Percentiles rank a stretch among this genome's conserved stretches.
Evolutionary conservation across 1,284 basidiomycete genomes (phyloP).

Genomic region (Pseudozyma pruni): DNA sequence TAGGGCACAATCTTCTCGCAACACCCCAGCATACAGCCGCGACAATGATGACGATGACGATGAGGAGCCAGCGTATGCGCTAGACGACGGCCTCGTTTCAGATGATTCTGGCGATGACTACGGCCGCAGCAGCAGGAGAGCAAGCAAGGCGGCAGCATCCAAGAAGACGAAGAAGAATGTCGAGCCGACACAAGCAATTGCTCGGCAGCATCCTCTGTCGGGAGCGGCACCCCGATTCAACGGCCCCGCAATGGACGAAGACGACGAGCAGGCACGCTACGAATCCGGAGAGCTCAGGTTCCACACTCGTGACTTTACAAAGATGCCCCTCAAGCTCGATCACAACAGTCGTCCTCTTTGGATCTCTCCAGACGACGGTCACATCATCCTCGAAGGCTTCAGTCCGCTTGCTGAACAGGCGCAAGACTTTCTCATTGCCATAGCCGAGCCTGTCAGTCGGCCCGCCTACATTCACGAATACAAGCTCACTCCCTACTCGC

Average conservation of each 20-base stretch:
- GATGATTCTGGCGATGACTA: conserved; percentile 49
- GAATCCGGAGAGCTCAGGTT: conserved; percentile 74
- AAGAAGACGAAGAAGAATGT: conserved; percentile 19
- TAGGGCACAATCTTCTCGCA: conserved; percentile 29
- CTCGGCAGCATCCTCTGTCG: conserved; percentile 44
- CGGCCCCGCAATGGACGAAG: conserved; percentile 39
- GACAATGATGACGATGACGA: conserved; percentile 28
- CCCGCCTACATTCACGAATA: conserved; percentile 99
- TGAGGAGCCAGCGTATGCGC: conserved; percentile 33
- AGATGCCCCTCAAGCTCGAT: conserved; percentile 64
- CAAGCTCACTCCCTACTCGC: conserved; percentile 95
- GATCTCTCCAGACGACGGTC: conserved; percentile 66
- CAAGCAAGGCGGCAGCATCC: conserved; percentile 6
- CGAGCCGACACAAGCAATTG: conserved; percentile 9
- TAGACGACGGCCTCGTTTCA: conserved; percentile 42
- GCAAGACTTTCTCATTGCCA: conserved; percentile 97
- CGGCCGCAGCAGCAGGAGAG: conserved; percentile 10
- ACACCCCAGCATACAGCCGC: conserved; percentile 8
- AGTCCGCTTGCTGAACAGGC: conserved; percentile 93
- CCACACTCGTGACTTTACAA: conserved; percentile 72
- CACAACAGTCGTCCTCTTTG: conserved; percentile 64
- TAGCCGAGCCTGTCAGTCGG: conserved; percentile 98
- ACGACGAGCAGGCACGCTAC: conserved; percentile 37
- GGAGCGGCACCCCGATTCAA: conserved; percentile 46
- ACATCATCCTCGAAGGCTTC: conserved; percentile 67